Base-by-base conservation (phyloP, 2,329 filamentous ascomycete genomes). In the Blastomyces silverae region DNA sequence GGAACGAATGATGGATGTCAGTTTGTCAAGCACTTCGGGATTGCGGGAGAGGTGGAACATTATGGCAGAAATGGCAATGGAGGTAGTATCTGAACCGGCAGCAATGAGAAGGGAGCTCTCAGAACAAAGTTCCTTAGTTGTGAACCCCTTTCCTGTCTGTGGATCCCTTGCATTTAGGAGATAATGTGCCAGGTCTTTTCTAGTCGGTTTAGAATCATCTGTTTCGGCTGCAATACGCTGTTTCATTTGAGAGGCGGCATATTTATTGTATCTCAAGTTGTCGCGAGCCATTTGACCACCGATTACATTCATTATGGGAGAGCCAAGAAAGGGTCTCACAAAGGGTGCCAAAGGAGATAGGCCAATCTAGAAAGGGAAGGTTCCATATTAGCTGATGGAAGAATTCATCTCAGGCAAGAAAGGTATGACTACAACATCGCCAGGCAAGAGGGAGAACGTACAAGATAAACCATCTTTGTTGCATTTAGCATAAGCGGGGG, bases 71-170 rank as follows among this genome's bases (percentile, higher is more conserved):
- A 81, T 66, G 11, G 74, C 71, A 2, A 75, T 77, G 0, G 76
- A 73, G 0, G 78, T 75, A 0, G 79, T 81, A 62, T 81, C 79
- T 22, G 74, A 72, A 65, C 76, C 81, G 17, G 81, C 81, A 53
- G 81, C 79, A 66, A 83, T 82, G 31, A 83, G 69, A 2, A 80
- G 72, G 63, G 81, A 79, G 46, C 77, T 80, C 68, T 83, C 81
- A 66, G 77, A 78, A 75, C 79, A 81, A 28, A 83, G 68, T 68
- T 83, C 81, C 62, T 77, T 73, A 71, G 76, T 73, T 67, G 74
- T 74, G 73, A 80, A 77, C 61, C 79, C 74, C 42, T 77, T 70
- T 65, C 78, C 75, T 20, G 79, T 79, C 66, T 81, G 74, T 1
- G 79, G 76, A 69, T 84, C 77, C 69, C 78, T 77, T 62, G 80